A percentile compares a stretch with the other conserved stretches of the same genome.
These are phyloP conservation scores for Nidula microcarpa DNA, from an alignment of 768 basidiomycete species.

Conservation along the genomic window DNA sequence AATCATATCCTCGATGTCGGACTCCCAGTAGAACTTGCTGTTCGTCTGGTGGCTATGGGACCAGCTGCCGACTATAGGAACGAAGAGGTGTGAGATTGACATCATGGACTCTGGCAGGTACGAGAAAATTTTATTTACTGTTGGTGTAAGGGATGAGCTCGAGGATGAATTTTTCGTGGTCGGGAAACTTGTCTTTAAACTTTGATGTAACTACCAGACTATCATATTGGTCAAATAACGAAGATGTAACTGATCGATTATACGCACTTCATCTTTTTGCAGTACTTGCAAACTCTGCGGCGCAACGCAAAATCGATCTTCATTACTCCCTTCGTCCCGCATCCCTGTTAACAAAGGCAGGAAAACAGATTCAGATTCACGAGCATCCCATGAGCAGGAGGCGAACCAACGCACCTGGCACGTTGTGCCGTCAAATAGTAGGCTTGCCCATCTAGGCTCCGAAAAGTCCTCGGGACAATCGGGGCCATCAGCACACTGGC, in stretches of 20 bases:
- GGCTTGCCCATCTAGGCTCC: conserved; percentile 20
- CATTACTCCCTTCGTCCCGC: conserved; percentile 10
- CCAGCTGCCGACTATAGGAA: conserved; percentile 22
- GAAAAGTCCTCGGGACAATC: conserved; percentile 16
- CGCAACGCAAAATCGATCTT: conserved; percentile 20
- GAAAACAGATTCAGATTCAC: background rate
- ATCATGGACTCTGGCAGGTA: background rate
- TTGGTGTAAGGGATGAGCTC: conserved; percentile 26
- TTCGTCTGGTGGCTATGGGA: conserved; percentile 16
- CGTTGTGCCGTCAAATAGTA: conserved; percentile 16
- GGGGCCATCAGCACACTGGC: conserved; percentile 11
- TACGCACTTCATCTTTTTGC: conserved; percentile 22
- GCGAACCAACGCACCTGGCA: conserved; percentile 17
- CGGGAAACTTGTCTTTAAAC: conserved; percentile 19
- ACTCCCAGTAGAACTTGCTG: conserved; percentile 28
- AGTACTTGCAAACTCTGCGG: conserved; percentile 18
- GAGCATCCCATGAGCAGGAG: background rate
- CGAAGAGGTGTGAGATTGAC: background rate
- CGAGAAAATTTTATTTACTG: conserved; percentile 10
- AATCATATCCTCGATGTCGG: conserved; percentile 22
- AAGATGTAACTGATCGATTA: background rate
- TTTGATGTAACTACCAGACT: conserved; percentile 23
- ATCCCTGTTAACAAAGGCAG: conserved; percentile 6
- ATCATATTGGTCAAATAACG: background rate
- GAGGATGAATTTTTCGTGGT: conserved; percentile 18